Evolutionary conservation across 768 basidiomycete species (phyloP).

Genomic region (Suillus spraguei): DNA sequence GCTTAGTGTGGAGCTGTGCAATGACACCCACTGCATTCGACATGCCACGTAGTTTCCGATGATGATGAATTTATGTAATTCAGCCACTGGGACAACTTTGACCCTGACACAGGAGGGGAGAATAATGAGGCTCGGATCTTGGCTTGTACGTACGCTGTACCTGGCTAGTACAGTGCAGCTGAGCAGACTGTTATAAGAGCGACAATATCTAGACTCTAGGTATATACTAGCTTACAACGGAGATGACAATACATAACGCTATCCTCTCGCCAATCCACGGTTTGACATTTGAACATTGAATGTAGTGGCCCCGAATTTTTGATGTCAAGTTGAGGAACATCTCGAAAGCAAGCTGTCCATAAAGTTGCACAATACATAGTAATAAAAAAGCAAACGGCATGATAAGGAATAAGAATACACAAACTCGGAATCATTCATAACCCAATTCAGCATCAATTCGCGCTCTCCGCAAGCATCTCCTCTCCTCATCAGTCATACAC

Average conservation of each 20-base stretch:
- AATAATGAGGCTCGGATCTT: neutral
- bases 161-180: neutral
- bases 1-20: neutral
- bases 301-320: too few species aligned
- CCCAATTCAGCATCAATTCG: slow-evolving; percentile 69
- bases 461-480: slow-evolving; percentile 54
- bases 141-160: neutral
- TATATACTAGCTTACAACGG: too few species aligned
- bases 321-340: too few species aligned
- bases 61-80: neutral
- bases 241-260: neutral
- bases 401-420: neutral
- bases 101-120: neutral
- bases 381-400: neutral
- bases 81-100: neutral
- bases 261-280: neutral
- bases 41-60: neutral
- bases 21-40: neutral
- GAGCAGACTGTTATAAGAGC: too few species aligned
- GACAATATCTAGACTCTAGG: too few species aligned
- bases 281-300: neutral
- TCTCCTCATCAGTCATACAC: slow-evolving; percentile 39
- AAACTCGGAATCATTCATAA: slow-evolving; percentile 41
- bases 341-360: neutral
- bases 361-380: neutral